Evolutionary conservation across 108 stramenopile genomes (phyloP).

Genomic region (Skeletonema costatum): DNA sequence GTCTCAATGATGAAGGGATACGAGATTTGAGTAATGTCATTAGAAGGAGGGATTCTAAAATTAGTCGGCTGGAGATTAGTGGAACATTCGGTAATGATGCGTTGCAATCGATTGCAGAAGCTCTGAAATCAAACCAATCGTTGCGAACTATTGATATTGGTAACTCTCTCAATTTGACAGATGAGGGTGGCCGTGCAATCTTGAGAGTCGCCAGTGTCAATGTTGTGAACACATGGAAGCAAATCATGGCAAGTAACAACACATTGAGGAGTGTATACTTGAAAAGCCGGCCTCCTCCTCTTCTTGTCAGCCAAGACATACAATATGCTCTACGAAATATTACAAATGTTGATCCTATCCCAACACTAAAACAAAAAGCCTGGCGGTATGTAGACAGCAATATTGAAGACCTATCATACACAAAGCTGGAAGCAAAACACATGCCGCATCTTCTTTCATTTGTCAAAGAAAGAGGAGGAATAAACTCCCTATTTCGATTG

Average conservation of each 20-base stretch:
- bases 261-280: slow-evolving; percentile 10
- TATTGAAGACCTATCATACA: slow-evolving; percentile 15
- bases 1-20: slow-evolving; percentile 18
- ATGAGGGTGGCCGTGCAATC: slow-evolving; percentile 22
- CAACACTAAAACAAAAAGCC: slow-evolving; percentile 7
- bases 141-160: slow-evolving; percentile 27
- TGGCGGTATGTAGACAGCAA: slow-evolving; percentile 15
- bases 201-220: slow-evolving; percentile 17
- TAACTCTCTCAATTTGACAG: slow-evolving; percentile 12
- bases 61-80: slow-evolving; percentile 33
- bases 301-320: background rate
- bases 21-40: slow-evolving; percentile 10
- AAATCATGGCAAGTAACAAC: slow-evolving; percentile 10
- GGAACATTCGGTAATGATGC: slow-evolving; percentile 35
- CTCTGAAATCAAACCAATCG: slow-evolving; percentile 19
- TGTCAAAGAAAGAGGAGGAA: slow-evolving; percentile 16
- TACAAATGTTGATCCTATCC: slow-evolving; percentile 1
- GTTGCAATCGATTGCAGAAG: slow-evolving; percentile 22
- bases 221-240: slow-evolving; percentile 12
- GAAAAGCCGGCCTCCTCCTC: background rate
- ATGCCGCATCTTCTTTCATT: slow-evolving; percentile 29
- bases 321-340: slow-evolving; percentile 1
- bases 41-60: slow-evolving; percentile 9
- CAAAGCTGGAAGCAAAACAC: slow-evolving; percentile 19
- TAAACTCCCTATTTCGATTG: slow-evolving; percentile 13